These are phyloP conservation scores for Neurospora sp. DNA, from an alignment of 495 filamentous ascomycete species.

Conservation along the genomic window DNA sequence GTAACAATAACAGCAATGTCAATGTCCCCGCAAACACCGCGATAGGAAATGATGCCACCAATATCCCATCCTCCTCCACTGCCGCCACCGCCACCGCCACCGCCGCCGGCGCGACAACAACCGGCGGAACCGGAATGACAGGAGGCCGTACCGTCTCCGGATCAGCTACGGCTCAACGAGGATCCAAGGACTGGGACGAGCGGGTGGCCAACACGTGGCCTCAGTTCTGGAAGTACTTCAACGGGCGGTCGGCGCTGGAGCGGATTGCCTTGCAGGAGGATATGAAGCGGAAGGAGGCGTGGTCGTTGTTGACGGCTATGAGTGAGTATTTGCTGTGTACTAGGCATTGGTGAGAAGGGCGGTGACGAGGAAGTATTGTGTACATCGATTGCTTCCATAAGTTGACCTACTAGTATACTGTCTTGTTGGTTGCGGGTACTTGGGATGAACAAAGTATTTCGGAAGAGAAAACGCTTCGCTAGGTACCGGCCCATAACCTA, in stretches of 20 bases:
- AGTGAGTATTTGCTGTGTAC: conserved; percentile 45
- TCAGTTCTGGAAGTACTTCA: conserved; percentile 68
- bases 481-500: neutral
- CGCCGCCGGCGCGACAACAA: neutral
- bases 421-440: neutral
- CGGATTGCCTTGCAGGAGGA: conserved; percentile 72
- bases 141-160: conserved; percentile 10
- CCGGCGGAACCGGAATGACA: conserved; percentile 17
- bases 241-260: conserved; percentile 79
- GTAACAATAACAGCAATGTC: neutral
- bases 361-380: neutral
- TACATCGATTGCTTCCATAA: neutral
- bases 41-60: neutral
- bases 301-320: conserved; percentile 54
- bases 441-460: neutral
- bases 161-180: neutral
- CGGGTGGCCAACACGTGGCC: conserved; percentile 39
- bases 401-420: neutral
- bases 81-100: neutral
- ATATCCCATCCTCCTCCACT: neutral
- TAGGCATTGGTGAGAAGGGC: conserved; percentile 42
- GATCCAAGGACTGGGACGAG: conserved; percentile 26
- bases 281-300: conserved; percentile 74
- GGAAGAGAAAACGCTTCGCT: neutral
- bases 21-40: neutral